These are phyloP conservation scores for Boletus reticuloceps DNA, from an alignment of 768 basidiomycete species.

Conservation along the genomic window DNA sequence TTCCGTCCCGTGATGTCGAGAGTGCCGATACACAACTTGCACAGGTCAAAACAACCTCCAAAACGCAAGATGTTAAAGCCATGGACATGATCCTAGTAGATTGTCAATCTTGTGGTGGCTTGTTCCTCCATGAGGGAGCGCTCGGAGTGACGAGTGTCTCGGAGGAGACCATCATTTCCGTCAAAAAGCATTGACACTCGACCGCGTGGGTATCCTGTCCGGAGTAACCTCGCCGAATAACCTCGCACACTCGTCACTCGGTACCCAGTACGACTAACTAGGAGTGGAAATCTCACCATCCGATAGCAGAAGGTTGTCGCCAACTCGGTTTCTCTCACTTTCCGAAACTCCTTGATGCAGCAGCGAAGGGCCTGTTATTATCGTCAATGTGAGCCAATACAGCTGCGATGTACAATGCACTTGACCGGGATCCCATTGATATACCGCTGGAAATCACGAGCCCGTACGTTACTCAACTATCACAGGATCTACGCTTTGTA, in stretches of 20 bases:
- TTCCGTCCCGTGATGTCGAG: background rate
- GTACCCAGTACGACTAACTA: too few species aligned
- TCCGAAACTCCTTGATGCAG: background rate
- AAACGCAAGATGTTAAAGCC: slow-evolving; percentile 55
- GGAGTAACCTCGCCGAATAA: too few species aligned
- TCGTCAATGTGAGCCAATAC: background rate
- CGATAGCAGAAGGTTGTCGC: background rate
- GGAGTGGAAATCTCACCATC: background rate
- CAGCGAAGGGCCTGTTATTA: background rate
- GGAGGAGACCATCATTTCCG: too few species aligned
- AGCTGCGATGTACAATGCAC: background rate
- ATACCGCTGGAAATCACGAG: background rate
- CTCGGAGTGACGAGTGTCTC: too few species aligned
- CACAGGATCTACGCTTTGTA: too few species aligned
- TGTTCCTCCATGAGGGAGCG: too few species aligned
- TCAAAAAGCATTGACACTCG: too few species aligned
- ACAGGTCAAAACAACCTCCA: slow-evolving; percentile 33
- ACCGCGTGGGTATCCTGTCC: too few species aligned
- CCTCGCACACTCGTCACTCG: too few species aligned
- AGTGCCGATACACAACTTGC: slow-evolving; percentile 5
- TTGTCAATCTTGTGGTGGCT: too few species aligned
- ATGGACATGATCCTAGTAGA: slow-evolving; percentile 40
- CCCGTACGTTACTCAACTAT: too few species aligned
- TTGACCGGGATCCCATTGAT: background rate
- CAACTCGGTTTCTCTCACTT: background rate